phyloP scores from a whole-genome alignment of 2,329 filamentous ascomycete genomes.

The Botrytis porri region DNA sequence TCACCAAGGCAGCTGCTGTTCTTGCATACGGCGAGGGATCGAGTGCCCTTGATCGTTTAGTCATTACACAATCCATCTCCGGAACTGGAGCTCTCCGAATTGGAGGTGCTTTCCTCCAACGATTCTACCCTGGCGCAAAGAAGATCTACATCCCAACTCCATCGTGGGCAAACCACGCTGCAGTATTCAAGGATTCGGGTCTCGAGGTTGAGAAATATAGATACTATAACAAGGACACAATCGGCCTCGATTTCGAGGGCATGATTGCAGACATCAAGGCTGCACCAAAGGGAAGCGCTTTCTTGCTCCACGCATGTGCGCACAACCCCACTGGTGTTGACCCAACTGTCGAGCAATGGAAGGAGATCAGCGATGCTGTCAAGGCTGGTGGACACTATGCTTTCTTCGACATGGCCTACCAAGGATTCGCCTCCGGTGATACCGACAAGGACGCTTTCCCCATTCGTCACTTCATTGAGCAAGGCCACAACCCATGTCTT shows the following conservation, averaged over 20 bases:
- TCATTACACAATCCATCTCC: slow-evolving; percentile 96
- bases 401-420: slow-evolving; percentile 99
- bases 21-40: slow-evolving; percentile 87
- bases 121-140: slow-evolving; percentile 89
- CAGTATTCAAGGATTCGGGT: slow-evolving; percentile 91
- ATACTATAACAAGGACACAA: slow-evolving; percentile 99
- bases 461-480: slow-evolving; percentile 85
- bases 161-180: slow-evolving; percentile 97
- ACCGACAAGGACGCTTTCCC: slow-evolving; percentile 92
- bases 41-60: slow-evolving; percentile 72
- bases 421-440: slow-evolving; percentile 92
- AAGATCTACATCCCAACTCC: slow-evolving; percentile 95
- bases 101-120: slow-evolving; percentile 86
- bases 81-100: slow-evolving; percentile 95
- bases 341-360: slow-evolving; percentile 89
- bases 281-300: slow-evolving; percentile 80
- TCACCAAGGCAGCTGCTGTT: slow-evolving; percentile 86
- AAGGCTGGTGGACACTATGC: slow-evolving; percentile 85
- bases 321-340: slow-evolving; percentile 98
- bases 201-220: slow-evolving; percentile 91
- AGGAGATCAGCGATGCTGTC: slow-evolving; percentile 80
- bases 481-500: slow-evolving; percentile 85
- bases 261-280: slow-evolving; percentile 86
- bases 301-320: slow-evolving; percentile 94
- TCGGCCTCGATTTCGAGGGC: slow-evolving; percentile 95